Conservation (phyloP, 2,329 filamentous ascomycete species). For the Plenodomus lindquistii region DNA sequence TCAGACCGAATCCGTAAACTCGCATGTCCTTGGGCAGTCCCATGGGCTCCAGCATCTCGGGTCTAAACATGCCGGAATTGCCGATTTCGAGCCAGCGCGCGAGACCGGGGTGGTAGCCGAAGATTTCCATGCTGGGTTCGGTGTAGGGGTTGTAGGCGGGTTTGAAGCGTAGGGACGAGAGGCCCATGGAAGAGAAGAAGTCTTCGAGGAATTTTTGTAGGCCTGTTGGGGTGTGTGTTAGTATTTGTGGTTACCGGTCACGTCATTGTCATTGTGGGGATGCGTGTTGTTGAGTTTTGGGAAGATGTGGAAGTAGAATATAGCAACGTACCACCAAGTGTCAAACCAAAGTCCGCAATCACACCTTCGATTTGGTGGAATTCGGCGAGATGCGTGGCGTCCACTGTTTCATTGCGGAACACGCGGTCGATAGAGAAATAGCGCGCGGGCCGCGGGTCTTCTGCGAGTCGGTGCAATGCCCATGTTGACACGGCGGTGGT, state of each 20-base stretch:
- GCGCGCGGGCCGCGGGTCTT: slow-evolving; percentile 80
- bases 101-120: slow-evolving; percentile 80
- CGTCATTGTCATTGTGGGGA: no score
- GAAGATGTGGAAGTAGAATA: not conserved
- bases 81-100: slow-evolving; percentile 84
- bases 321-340: slow-evolving; percentile 68
- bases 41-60: slow-evolving; percentile 96
- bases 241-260: not conserved
- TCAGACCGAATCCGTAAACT: slow-evolving; percentile 92
- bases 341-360: slow-evolving; percentile 93
- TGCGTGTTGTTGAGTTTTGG: not conserved
- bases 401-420: slow-evolving; percentile 96
- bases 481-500: slow-evolving; percentile 91
- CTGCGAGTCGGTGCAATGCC: slow-evolving; percentile 87
- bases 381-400: slow-evolving; percentile 94
- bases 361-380: slow-evolving; percentile 99
- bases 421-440: slow-evolving; percentile 99
- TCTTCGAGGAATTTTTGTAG: slow-evolving; percentile 93
- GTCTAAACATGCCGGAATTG: slow-evolving; percentile 98
- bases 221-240: slow-evolving; percentile 6
- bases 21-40: slow-evolving; percentile 87
- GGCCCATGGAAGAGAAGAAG: slow-evolving; percentile 97
- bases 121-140: slow-evolving; percentile 94
- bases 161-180: slow-evolving; percentile 87
- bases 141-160: slow-evolving; percentile 82